Evolutionary conservation across 148 eudicot species (phyloP).

Genomic region (Arctostaphylos glauca): DNA sequence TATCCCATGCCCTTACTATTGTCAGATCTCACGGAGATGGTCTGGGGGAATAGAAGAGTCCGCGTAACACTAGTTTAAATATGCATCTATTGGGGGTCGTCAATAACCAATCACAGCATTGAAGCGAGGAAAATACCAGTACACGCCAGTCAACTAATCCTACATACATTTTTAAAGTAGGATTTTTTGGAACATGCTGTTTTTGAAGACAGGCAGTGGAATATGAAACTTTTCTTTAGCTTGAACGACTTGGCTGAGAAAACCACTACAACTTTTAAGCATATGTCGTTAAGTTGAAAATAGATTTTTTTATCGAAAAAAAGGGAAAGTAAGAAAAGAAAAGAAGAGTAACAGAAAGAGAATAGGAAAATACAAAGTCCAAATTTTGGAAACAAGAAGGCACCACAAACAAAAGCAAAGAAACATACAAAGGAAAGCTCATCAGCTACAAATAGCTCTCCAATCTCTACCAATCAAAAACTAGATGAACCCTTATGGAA

Average conservation of each 20-base stretch:
- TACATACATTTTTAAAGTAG: neutral
- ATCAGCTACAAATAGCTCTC: no score
- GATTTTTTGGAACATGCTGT: neutral
- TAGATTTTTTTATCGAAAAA: no score
- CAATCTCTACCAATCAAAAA: no score
- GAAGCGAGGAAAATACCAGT: neutral
- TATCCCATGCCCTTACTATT: neutral
- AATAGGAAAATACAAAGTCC: no score
- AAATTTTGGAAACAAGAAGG: no score
- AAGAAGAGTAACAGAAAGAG: no score
- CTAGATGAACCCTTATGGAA: no score
- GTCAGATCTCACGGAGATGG: neutral
- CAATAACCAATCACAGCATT: neutral
- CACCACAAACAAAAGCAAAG: no score
- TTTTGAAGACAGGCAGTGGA: neutral
- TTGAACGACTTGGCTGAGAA: no score
- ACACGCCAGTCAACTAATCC: neutral
- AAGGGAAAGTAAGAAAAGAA: no score
- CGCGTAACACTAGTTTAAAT: neutral
- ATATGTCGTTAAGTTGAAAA: no score
- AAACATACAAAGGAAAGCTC: no score
- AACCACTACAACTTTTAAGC: neutral
- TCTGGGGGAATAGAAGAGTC: neutral
- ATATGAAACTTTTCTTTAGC: neutral
- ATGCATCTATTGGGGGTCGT: neutral